Evolutionary conservation across 2,329 filamentous ascomycete species (phyloP), one percentile per base, ranked within the genome.

Genomic region (Calonectria montana): DNA sequence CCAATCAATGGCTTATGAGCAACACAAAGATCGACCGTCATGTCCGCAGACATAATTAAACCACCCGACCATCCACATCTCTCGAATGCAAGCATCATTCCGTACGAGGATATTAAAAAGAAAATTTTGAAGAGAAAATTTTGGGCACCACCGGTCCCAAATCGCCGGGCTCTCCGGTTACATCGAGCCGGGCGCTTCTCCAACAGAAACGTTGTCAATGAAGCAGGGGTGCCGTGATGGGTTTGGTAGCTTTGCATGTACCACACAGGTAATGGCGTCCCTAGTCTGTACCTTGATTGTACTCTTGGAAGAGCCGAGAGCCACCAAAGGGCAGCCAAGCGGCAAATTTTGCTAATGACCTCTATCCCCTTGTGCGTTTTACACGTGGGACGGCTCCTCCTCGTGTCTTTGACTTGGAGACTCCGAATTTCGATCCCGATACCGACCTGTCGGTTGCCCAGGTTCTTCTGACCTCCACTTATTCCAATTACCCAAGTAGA

Each of bases 371-470:
- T 12, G 45, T 16, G 43, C n/a, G 18, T 21, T 21, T 65, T 73
- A 71, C 72, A 74, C 73, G 73, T 77, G 72, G 71, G 76, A 71
- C 73, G 71, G 75, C 67, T 18, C 39, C 53, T 35, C 15, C 47
- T 43, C 35, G 23, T 55, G 37, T 62, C 50, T 50, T 39, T 68
- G 53, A 35, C 70, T 45, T 68, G 48, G 10, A n/a, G 61, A 59
- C 25, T 68, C 53, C 41, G 35, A 41, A 15, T 69, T 43, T 61
- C 66, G 69, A 57, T 71, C 53, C 65, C 65, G 69, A 57, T 71
- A 62, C 65, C 65, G 59, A 65, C 61, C 62, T 31, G 31, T 16
- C 43, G 65, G 69, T 71, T 71, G 57, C 47, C 57, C 43, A 45
- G 57, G 59, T 48, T 37, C 53, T 65, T 43, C 31, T n/a, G 31